Evolutionary conservation across 768 basidiomycete genomes (phyloP).

Genomic region (Suillus subluteus): DNA sequence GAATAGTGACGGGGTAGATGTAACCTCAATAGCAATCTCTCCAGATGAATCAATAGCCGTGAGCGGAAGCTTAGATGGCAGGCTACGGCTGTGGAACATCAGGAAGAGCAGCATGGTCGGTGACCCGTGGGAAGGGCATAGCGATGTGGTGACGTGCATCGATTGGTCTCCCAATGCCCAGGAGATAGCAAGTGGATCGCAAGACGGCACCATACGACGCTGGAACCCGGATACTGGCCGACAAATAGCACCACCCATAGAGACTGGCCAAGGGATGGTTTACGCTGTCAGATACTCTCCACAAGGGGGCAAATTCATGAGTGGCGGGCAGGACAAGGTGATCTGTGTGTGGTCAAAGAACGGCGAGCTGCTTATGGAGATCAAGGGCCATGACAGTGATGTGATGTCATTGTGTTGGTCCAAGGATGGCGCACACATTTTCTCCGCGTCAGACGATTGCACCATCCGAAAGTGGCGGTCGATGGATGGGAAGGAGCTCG

Average conservation of each 20-base stretch:
- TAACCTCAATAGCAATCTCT: not conserved
- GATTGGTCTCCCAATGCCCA: slow-evolving; percentile 19
- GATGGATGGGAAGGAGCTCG: not conserved
- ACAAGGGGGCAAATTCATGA: not conserved
- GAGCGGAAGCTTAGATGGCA: not conserved
- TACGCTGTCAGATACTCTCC: not conserved
- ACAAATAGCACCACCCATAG: not conserved
- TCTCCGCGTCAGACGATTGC: not conserved
- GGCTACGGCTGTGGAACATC: not conserved
- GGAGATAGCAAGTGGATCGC: slow-evolving; percentile 17
- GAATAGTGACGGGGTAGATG: not conserved
- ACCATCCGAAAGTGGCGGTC: not conserved
- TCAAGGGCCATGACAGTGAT: rapidly evolving
- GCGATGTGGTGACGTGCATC: not conserved
- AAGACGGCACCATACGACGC: slow-evolving; percentile 17
- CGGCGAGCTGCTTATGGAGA: not conserved
- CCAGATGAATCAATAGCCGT: not conserved
- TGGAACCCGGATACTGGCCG: slow-evolving; percentile 18
- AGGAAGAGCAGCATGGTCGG: not conserved
- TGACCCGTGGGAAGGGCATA: slow-evolving; percentile 3
- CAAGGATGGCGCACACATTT: not conserved
- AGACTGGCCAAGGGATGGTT: not conserved
- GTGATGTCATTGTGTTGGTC: not conserved
- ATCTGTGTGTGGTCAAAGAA: not conserved
- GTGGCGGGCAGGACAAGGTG: not conserved